Percentiles rank a stretch among this genome's conserved stretches.
Evolutionary conservation across 345 rosid genomes (phyloP).

Genomic region (Arabidopsis suecica): DNA sequence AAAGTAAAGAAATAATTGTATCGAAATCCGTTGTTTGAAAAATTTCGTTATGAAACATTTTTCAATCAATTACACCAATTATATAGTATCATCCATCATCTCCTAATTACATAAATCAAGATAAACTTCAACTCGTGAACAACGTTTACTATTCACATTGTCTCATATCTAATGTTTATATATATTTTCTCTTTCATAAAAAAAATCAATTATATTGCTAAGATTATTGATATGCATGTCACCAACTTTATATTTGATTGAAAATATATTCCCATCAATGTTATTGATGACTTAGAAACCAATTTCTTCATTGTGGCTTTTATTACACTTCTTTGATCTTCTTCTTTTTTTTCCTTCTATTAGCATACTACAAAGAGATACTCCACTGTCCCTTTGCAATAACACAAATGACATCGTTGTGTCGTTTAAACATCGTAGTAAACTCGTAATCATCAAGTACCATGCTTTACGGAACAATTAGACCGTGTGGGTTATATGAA

Average conservation of each 20-base stretch:
- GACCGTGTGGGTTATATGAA: slow-evolving; percentile 8
- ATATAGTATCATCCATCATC: neutral
- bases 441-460: slow-evolving; percentile 6
- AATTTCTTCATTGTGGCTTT: slow-evolving; percentile 15
- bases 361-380: neutral
- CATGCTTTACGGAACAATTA: slow-evolving; percentile 11
- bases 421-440: slow-evolving; percentile 12
- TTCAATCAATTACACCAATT: neutral
- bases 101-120: neutral
- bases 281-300: slow-evolving; percentile 11
- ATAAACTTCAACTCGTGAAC: slow-evolving; percentile 18
- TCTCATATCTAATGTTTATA: neutral
- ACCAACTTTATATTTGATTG: neutral
- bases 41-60: neutral
- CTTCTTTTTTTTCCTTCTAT: neutral
- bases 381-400: neutral
- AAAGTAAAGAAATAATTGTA: slow-evolving; percentile 2
- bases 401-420: neutral
- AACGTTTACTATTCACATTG: slow-evolving; percentile 4
- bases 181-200: slow-evolving; percentile 7
- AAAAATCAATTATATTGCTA: neutral
- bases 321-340: neutral
- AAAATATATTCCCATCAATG: slow-evolving; percentile 4
- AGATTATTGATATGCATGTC: neutral
- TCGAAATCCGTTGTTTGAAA: neutral